These are phyloP conservation scores for Stagonosporopsis tanaceti DNA, from an alignment of 2,329 filamentous ascomycete species.

Conservation along the genomic window DNA sequence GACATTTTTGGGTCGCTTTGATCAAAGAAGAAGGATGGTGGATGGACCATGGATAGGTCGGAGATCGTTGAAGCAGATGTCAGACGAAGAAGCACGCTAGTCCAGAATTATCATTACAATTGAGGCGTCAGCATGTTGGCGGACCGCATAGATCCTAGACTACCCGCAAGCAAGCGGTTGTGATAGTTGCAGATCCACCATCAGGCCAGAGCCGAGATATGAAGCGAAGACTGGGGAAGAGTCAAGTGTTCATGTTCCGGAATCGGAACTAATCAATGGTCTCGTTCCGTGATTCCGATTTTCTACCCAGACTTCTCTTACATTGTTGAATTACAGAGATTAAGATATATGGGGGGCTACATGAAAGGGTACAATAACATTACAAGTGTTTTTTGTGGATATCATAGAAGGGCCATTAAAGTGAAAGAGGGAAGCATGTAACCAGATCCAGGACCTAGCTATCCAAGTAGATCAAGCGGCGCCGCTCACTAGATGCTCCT, in stretches of 20 bases:
- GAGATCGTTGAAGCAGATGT: background rate
- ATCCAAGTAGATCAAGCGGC: background rate
- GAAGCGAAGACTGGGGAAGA: background rate
- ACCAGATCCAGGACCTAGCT: background rate
- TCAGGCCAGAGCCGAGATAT: background rate
- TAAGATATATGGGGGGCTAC: conserved; percentile 13
- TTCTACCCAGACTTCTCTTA: background rate
- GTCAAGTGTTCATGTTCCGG: background rate
- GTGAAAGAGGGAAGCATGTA: background rate
- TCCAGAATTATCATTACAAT: background rate
- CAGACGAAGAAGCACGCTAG: conserved; percentile 6
- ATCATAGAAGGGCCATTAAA: conserved; percentile 11
- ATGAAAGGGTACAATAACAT: conserved; percentile 11
- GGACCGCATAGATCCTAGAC: background rate
- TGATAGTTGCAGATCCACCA: background rate
- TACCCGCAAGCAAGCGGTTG: background rate
- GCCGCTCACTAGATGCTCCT: background rate
- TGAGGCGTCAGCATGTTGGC: background rate
- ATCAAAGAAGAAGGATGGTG: background rate
- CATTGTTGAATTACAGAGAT: background rate
- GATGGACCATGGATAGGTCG: background rate
- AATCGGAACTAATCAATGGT: background rate
- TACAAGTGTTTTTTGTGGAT: conserved; percentile 15
- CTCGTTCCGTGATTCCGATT: background rate
- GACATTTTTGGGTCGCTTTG: background rate